Percentiles rank a stretch among this genome's conserved stretches.
These are phyloP conservation scores for Phytophthora uliginosa DNA, from an alignment of 352 stramenopile species.

Conservation along the genomic window DNA sequence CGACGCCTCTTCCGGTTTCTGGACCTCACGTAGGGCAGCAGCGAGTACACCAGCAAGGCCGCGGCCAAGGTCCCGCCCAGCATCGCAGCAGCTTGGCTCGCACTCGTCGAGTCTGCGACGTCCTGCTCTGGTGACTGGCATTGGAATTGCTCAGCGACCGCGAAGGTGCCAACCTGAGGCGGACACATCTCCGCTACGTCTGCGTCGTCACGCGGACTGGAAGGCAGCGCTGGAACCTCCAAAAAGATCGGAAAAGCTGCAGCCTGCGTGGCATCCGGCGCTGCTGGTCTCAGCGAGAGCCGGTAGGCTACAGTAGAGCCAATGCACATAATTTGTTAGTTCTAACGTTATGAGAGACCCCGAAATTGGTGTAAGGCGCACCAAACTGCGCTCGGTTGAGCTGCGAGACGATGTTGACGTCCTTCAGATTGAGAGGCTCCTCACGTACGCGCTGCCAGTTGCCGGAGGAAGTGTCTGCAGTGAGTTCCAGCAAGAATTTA, in stretches of 20 bases:
- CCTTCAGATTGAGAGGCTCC: constrained; percentile 17
- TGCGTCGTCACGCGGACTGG: constrained; percentile 14
- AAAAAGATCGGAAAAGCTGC: constrained; percentile 33
- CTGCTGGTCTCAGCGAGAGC: constrained; percentile 24
- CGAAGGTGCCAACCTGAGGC: constrained; percentile 30
- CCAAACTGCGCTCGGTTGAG: constrained; percentile 32
- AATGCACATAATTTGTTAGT: neutral
- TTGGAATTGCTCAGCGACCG: constrained; percentile 27
- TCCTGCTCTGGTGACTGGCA: constrained; percentile 7
- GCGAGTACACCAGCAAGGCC: constrained; percentile 37
- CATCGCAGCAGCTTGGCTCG: constrained; percentile 30
- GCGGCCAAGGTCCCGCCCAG: constrained; percentile 38
- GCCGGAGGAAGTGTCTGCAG: constrained; percentile 16
- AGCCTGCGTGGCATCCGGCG: constrained; percentile 8
- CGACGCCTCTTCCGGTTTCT: constrained; percentile 22
- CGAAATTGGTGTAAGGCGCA: neutral
- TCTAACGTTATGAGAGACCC: neutral
- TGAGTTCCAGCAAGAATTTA: neutral
- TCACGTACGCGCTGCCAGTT: constrained; percentile 29
- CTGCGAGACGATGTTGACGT: constrained; percentile 30
- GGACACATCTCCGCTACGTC: constrained; percentile 26
- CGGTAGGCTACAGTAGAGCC: constrained; percentile 22
- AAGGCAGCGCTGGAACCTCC: constrained; percentile 13
- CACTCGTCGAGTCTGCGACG: constrained; percentile 15
- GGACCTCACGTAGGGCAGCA: constrained; percentile 35